Percentiles rank a stretch among this genome's conserved stretches.
Evolutionary conservation across 2,329 filamentous ascomycete species (phyloP).

Genomic region (Ophiocordyceps sinensis): DNA sequence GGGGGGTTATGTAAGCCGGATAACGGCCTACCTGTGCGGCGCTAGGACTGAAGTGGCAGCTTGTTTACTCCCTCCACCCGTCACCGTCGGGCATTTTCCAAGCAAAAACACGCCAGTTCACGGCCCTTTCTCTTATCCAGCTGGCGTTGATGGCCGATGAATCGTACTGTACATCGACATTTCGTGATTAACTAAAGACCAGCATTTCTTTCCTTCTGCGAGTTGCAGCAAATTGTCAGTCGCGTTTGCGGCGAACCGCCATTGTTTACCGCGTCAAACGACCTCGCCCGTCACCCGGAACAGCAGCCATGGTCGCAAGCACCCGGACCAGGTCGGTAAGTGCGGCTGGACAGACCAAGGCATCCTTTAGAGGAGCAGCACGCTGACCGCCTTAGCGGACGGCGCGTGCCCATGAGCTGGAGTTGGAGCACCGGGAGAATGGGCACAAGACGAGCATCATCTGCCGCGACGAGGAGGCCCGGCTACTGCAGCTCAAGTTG

Average conservation of each 20-base stretch:
- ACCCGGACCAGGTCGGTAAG: no score
- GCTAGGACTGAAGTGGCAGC: slow-evolving; percentile 12
- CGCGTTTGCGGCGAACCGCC: no score
- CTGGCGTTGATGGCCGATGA: no score
- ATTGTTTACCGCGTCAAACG: no score
- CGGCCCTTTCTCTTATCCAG: no score
- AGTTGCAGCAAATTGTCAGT: no score
- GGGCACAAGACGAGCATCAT: slow-evolving; percentile 52
- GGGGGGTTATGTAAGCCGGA: not conserved
- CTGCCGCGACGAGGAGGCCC: slow-evolving; percentile 58
- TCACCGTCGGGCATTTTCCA: slow-evolving; percentile 1
- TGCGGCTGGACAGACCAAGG: no score
- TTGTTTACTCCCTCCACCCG: slow-evolving; percentile 14
- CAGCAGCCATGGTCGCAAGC: no score
- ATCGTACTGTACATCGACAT: no score
- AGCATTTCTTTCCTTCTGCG: no score
- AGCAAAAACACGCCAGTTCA: slow-evolving; percentile 17
- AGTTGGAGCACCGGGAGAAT: slow-evolving; percentile 54
- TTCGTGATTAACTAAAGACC: no score
- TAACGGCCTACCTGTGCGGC: not conserved
- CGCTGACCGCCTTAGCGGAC: slow-evolving; percentile 21
- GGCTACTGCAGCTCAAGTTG: slow-evolving; percentile 46
- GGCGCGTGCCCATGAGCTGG: slow-evolving; percentile 39
- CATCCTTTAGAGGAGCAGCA: not conserved
- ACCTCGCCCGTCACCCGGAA: no score